Percentiles rank a stretch among this genome's conserved stretches.
Conservation (phyloP, 257 asterid species). For the Capsicum pubescens region DNA sequence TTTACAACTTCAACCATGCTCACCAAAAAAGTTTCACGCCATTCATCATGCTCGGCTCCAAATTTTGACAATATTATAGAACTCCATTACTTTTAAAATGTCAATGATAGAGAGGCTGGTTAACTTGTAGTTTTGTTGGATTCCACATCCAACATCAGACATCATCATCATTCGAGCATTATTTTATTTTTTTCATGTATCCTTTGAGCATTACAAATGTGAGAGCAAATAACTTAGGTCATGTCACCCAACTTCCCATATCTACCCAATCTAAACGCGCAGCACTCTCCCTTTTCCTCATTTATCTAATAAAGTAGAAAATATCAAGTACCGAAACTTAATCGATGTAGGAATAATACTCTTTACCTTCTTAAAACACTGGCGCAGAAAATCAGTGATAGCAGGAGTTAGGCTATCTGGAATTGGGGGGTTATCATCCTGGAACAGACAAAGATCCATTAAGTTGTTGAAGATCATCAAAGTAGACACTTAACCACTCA, state of each 20-base stretch:
- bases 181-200: neutral
- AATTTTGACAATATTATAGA: neutral
- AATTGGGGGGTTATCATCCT: slow-evolving; percentile 63
- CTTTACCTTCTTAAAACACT: slow-evolving; percentile 59
- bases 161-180: neutral
- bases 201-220: slow-evolving; percentile 15
- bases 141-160: neutral
- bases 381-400: slow-evolving; percentile 56
- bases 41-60: neutral
- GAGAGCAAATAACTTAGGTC: slow-evolving; percentile 13
- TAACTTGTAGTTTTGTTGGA: neutral
- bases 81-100: neutral
- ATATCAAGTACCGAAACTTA: slow-evolving; percentile 9
- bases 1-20: neutral
- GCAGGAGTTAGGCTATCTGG: slow-evolving; percentile 58
- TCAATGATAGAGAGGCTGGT: neutral
- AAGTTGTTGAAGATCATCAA: slow-evolving; percentile 18
- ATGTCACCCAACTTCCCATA: slow-evolving; percentile 6
- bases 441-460: slow-evolving; percentile 27
- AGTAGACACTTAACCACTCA: slow-evolving; percentile 21
- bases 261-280: neutral
- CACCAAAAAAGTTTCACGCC: neutral
- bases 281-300: slow-evolving; percentile 1
- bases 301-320: neutral
- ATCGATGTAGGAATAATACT: slow-evolving; percentile 7